Conservation (phyloP, 1,139 yeast species). For the Pichia sorboxylosa region DNA sequence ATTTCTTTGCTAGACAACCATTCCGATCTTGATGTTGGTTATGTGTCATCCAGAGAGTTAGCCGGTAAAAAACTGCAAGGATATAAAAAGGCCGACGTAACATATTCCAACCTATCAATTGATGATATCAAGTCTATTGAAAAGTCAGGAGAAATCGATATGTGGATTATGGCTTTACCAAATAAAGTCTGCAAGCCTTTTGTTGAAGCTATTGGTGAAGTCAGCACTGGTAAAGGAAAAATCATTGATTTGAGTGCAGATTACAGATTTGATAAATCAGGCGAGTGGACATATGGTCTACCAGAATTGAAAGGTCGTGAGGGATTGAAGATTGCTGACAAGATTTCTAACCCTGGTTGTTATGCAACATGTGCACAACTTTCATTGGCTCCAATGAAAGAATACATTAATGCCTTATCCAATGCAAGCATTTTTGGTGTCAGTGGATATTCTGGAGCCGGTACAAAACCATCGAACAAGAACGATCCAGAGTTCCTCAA, state of each 20-base stretch:
- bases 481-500: conserved; percentile 66
- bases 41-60: conserved; percentile 92
- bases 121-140: conserved; percentile 80
- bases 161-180: conserved; percentile 99
- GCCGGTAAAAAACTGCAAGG: conserved; percentile 80
- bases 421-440: conserved; percentile 86
- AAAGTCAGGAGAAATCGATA: conserved; percentile 66
- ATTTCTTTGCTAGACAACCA: conserved; percentile 78
- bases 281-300: conserved; percentile 87
- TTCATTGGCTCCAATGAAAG: conserved; percentile 74
- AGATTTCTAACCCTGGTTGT: conserved; percentile 95
- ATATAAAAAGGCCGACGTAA: conserved; percentile 68
- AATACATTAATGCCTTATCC: conserved; percentile 37
- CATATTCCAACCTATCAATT: conserved; percentile 73
- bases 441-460: conserved; percentile 98
- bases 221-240: conserved; percentile 46
- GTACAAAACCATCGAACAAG: conserved; percentile 95
- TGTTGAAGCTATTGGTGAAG: conserved; percentile 81
- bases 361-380: conserved; percentile 96
- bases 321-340: conserved; percentile 58
- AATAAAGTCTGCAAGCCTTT: conserved; percentile 97
- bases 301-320: conserved; percentile 69
- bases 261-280: conserved; percentile 80
- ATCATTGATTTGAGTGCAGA: conserved; percentile 92
- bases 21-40: conserved; percentile 76